Percentiles rank a stretch among this genome's conserved stretches.
phyloP scores from a whole-genome alignment of 495 filamentous ascomycete species.

The Neurospora sp. region DNA sequence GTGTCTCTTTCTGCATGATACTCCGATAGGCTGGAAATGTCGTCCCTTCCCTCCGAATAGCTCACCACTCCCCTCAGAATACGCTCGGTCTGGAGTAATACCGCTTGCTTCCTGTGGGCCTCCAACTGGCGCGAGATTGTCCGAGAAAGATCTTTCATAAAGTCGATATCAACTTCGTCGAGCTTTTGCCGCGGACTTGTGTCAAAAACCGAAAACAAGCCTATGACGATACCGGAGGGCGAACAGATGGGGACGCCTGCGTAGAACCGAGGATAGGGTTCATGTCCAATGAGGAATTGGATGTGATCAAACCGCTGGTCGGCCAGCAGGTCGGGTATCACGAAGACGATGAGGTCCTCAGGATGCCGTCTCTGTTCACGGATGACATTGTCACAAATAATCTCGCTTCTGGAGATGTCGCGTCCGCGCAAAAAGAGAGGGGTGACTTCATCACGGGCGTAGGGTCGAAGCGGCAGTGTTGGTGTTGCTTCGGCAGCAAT shows the following conservation, averaged over 20 bases:
- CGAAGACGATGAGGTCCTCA: slow-evolving; percentile 27
- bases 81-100: slow-evolving; percentile 46
- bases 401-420: slow-evolving; percentile 31
- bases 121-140: slow-evolving; percentile 57
- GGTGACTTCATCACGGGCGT: slow-evolving; percentile 27
- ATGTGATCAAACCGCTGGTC: slow-evolving; percentile 40
- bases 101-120: slow-evolving; percentile 43
- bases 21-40: slow-evolving; percentile 2
- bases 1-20: slow-evolving; percentile 6
- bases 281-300: slow-evolving; percentile 11
- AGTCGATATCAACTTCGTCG: slow-evolving; percentile 24
- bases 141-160: slow-evolving; percentile 38
- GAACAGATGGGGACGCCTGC: slow-evolving; percentile 58
- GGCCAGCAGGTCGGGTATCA: slow-evolving; percentile 39
- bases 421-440: slow-evolving; percentile 29
- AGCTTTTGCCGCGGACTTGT: slow-evolving; percentile 37
- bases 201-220: slow-evolving; percentile 59
- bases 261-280: slow-evolving; percentile 46
- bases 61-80: slow-evolving; percentile 52
- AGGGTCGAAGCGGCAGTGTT: slow-evolving; percentile 36
- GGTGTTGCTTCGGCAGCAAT: slow-evolving; percentile 54
- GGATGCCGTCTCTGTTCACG: slow-evolving; percentile 10
- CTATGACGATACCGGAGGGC: slow-evolving; percentile 57
- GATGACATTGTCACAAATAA: slow-evolving; percentile 39
- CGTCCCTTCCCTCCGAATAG: slow-evolving; percentile 49